Percentiles rank a stretch among this genome's conserved stretches.
Evolutionary conservation across 2,329 filamentous ascomycete species (phyloP).

Genomic region (Rhexocercosporidium sp.): DNA sequence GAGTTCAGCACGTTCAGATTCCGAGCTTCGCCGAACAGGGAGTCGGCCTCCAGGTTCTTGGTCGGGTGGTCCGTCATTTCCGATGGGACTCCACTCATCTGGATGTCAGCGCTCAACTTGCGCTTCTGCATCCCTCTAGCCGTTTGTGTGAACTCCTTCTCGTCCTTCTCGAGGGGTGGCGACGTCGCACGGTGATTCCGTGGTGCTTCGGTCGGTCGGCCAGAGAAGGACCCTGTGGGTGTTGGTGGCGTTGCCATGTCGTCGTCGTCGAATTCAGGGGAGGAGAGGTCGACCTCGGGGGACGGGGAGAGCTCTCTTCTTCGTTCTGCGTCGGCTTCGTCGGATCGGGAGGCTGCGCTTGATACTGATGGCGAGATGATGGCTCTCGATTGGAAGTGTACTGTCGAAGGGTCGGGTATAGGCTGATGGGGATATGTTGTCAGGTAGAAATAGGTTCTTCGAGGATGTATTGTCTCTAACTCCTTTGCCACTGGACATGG

Average conservation of each 20-base stretch:
- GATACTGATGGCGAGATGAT: slow-evolving; percentile 87
- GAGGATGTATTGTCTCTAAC: slow-evolving; percentile 88
- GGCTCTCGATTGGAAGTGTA: slow-evolving; percentile 56
- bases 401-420: slow-evolving; percentile 68
- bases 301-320: slow-evolving; percentile 81
- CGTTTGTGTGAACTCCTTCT: slow-evolving; percentile 96
- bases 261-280: slow-evolving; percentile 81
- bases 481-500: slow-evolving; percentile 93
- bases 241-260: slow-evolving; percentile 66
- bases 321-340: slow-evolving; percentile 72
- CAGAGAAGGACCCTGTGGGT: slow-evolving; percentile 67
- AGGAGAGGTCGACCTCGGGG: slow-evolving; percentile 90
- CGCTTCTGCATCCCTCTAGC: slow-evolving; percentile 76
- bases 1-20: slow-evolving; percentile 25
- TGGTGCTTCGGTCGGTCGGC: slow-evolving; percentile 49
- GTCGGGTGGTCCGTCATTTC: slow-evolving; percentile 39
- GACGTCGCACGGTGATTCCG: slow-evolving; percentile 77
- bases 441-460: slow-evolving; percentile 95
- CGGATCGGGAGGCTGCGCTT: slow-evolving; percentile 67
- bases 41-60: slow-evolving; percentile 37
- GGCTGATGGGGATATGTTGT: slow-evolving; percentile 86
- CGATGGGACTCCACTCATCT: slow-evolving; percentile 56
- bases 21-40: slow-evolving; percentile 44
- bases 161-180: slow-evolving; percentile 89
- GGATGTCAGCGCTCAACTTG: slow-evolving; percentile 60